Conservation (phyloP, 2,329 filamentous ascomycete genomes). For the Elsinoe necatrix region DNA sequence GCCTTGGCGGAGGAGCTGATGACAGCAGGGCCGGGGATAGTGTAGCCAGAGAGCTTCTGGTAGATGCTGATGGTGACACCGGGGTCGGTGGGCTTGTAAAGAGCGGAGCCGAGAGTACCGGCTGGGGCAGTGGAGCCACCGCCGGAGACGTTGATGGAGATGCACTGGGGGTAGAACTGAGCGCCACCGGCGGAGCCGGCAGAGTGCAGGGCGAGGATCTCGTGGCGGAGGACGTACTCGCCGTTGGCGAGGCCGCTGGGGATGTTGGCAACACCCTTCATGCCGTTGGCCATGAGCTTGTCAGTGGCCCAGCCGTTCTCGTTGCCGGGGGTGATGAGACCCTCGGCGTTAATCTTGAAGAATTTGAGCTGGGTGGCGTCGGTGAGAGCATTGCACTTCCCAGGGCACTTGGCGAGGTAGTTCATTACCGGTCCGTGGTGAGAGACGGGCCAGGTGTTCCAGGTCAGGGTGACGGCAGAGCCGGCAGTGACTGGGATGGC, state of each 20-base stretch:
- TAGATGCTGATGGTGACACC: slow-evolving; percentile 56
- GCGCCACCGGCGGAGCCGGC: slow-evolving; percentile 37
- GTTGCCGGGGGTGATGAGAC: slow-evolving; percentile 40
- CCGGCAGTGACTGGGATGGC: slow-evolving; percentile 51
- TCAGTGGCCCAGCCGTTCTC: slow-evolving; percentile 49
- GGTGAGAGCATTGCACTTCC: slow-evolving; percentile 44
- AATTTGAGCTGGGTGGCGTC: slow-evolving; percentile 48
- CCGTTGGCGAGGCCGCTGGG: slow-evolving; percentile 46
- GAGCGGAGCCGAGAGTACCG: slow-evolving; percentile 44
- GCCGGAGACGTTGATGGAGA: slow-evolving; percentile 53
- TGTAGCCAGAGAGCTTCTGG: slow-evolving; percentile 38
- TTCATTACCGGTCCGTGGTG: slow-evolving; percentile 57
- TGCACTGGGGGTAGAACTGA: slow-evolving; percentile 42
- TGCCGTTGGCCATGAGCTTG: slow-evolving; percentile 40
- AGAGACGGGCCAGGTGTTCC: slow-evolving; percentile 57
- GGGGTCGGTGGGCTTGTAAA: slow-evolving; percentile 50
- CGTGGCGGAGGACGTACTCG: slow-evolving; percentile 52
- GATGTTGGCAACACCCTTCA: slow-evolving; percentile 44
- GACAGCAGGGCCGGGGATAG: slow-evolving; percentile 44
- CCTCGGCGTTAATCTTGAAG: slow-evolving; percentile 55
- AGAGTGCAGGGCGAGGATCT: slow-evolving; percentile 54
- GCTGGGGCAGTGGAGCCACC: slow-evolving; percentile 41
- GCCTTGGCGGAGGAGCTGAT: slow-evolving; percentile 17
- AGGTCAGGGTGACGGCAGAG: slow-evolving; percentile 49
- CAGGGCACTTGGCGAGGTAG: slow-evolving; percentile 53